A percentile compares a stretch with the other conserved stretches of the same genome.
Conservation (phyloP, 1,284 basidiomycete species). For the Fomitopsis schrenkii region DNA sequence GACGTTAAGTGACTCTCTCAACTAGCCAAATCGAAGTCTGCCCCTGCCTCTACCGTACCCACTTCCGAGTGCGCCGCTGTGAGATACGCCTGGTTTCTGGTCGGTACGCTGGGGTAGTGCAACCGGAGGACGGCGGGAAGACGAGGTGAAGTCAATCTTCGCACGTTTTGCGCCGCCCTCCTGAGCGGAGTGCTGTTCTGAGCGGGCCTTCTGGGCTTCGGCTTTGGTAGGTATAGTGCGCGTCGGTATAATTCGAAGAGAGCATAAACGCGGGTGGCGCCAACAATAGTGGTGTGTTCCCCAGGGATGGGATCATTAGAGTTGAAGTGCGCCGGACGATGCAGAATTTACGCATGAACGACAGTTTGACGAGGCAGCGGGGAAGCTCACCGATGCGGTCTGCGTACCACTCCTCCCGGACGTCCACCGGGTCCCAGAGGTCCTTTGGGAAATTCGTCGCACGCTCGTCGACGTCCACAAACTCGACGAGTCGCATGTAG, state of each 20-base stretch:
- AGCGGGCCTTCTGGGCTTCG: constrained; percentile 49
- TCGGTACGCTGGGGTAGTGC: not conserved
- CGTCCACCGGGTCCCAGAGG: constrained; percentile 67
- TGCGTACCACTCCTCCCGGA: constrained; percentile 64
- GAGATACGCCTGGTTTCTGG: not conserved
- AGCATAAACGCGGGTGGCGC: not conserved
- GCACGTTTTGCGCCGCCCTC: constrained; percentile 43
- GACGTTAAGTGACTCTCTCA: not conserved
- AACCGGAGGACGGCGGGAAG: constrained; percentile 10
- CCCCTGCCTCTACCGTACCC: constrained; percentile 15
- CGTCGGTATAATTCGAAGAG: not conserved
- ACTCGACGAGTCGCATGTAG: constrained; percentile 88
- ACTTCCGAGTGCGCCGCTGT: constrained; percentile 13
- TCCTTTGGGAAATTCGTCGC: constrained; percentile 71
- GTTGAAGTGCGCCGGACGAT: not conserved
- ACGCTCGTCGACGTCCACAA: constrained; percentile 86
- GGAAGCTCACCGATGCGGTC: constrained; percentile 57
- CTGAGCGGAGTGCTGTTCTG: constrained; percentile 52
- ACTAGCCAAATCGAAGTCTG: constrained; percentile 16
- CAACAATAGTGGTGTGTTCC: not conserved
- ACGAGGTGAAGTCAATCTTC: constrained; percentile 51
- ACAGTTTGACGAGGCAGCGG: not conserved
- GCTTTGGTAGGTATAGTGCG: constrained; percentile 20
- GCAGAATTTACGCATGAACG: not conserved
- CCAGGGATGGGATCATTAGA: not conserved